Percentiles rank a stretch among this genome's conserved stretches.
phyloP scores from a whole-genome alignment of 352 stramenopile genomes.

The Globisporangium nagaii region DNA sequence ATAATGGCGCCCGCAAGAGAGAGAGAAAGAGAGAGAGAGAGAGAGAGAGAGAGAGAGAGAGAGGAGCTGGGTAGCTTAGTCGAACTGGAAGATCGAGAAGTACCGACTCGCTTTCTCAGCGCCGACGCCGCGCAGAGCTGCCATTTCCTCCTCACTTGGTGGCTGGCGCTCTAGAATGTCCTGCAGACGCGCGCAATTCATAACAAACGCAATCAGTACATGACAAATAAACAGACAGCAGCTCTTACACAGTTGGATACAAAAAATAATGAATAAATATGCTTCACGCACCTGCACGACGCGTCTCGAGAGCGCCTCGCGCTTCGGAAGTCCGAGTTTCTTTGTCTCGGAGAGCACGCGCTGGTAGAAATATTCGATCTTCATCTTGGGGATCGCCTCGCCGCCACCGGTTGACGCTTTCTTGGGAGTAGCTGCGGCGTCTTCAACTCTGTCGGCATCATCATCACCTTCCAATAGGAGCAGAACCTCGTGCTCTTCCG shows the following conservation, averaged over 20 bases:
- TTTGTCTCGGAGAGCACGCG: conserved; percentile 37
- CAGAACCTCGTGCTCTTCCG: conserved; percentile 8
- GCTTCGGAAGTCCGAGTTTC: conserved; percentile 37
- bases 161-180: conserved; percentile 42
- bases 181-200: conserved; percentile 18
- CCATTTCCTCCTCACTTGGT: conserved; percentile 50
- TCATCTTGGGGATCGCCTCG: conserved; percentile 10
- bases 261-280: too few relatives aligned
- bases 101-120: conserved; percentile 41
- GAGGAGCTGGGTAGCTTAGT: neutral
- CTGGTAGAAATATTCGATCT: conserved; percentile 64
- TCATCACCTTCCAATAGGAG: neutral
- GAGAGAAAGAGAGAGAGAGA: neutral
- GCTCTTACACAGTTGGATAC: too few relatives aligned
- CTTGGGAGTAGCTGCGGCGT: too few relatives aligned
- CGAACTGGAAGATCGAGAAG: conserved; percentile 38
- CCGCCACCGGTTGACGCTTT: too few relatives aligned
- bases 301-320: conserved; percentile 47
- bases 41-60: neutral
- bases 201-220: too few relatives aligned
- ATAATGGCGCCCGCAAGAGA: neutral
- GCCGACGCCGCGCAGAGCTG: conserved; percentile 50
- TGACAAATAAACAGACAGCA: neutral
- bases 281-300: conserved; percentile 29
- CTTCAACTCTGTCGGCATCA: neutral